A percentile compares a stretch with the other conserved stretches of the same genome.
These are phyloP conservation scores for Xylaria flabelliformis DNA, from an alignment of 495 filamentous ascomycete genomes.

Conservation along the genomic window DNA sequence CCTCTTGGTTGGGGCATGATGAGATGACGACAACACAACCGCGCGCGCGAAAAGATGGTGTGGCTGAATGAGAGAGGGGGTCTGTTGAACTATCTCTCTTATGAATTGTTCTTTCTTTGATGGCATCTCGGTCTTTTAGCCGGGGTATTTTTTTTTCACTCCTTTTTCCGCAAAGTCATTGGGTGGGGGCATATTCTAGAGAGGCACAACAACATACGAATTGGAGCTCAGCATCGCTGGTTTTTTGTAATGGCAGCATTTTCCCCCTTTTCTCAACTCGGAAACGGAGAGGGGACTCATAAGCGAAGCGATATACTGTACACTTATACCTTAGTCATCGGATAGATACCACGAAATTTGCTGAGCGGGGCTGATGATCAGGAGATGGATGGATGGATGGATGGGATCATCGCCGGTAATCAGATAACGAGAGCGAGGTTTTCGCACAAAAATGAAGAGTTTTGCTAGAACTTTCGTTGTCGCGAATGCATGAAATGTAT, in stretches of 20 bases:
- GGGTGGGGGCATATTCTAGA: conserved; percentile 4
- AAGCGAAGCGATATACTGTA: conserved; percentile 27
- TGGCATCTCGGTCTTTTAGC: not conserved
- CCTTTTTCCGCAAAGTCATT: not conserved
- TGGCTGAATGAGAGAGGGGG: conserved; percentile 1
- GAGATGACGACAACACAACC: conserved; percentile 14
- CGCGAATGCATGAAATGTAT: conserved; percentile 9
- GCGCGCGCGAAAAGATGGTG: conserved; percentile 3
- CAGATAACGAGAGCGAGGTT: not conserved
- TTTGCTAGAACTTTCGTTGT: conserved; percentile 1
- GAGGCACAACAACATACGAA: conserved; percentile 13
- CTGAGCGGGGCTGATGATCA: conserved; percentile 1
- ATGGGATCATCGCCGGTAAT: not conserved
- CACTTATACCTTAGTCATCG: conserved; percentile 25
- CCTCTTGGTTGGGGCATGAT: conserved; percentile 20
- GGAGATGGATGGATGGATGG: not conserved
- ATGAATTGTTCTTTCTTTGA: not conserved
- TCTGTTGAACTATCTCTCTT: not conserved
- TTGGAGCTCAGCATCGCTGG: conserved; percentile 16
- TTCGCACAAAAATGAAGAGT: not conserved
- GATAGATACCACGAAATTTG: conserved; percentile 37
- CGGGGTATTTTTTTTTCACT: not conserved
- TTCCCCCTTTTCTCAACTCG: not conserved
- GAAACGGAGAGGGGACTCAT: not conserved
- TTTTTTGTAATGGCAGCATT: conserved; percentile 19